These are phyloP conservation scores for Acrocalymma vagum DNA, from an alignment of 2,329 filamentous ascomycete species.

Conservation along the genomic window DNA sequence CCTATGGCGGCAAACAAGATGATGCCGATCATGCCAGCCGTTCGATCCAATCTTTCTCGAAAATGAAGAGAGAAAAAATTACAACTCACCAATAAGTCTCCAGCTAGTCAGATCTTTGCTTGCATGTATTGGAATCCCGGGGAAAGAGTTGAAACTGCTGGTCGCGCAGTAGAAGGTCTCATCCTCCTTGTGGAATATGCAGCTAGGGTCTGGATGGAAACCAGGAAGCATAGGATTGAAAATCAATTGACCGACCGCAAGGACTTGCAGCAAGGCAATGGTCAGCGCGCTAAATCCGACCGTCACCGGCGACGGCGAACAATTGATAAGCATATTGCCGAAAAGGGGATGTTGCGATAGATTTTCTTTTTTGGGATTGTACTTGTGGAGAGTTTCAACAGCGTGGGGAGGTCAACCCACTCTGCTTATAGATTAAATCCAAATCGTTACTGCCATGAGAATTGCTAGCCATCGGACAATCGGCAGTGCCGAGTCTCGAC, in stretches of 20 bases:
- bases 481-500: slow-evolving; percentile 6
- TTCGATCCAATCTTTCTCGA: no score
- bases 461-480: no score
- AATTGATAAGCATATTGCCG: no score
- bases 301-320: no score
- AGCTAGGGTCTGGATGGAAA: slow-evolving; percentile 60
- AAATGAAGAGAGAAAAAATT: no score
- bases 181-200: slow-evolving; percentile 51
- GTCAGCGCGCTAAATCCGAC: no score
- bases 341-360: no score
- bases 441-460: no score
- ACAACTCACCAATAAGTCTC: slow-evolving; percentile 51
- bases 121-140: slow-evolving; percentile 62
- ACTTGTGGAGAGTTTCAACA: slow-evolving; percentile 2
- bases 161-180: slow-evolving; percentile 62
- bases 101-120: slow-evolving; percentile 62
- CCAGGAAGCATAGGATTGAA: slow-evolving; percentile 60
- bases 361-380: no score
- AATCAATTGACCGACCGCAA: slow-evolving; percentile 14
- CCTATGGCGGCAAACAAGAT: no score
- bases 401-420: slow-evolving; percentile 1
- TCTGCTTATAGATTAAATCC: slow-evolving; percentile 26
- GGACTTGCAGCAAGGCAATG: background rate
- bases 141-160: slow-evolving; percentile 63
- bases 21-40: no score